These are phyloP conservation scores for Fusarium sp. DNA, from an alignment of 2,329 filamentous ascomycete species.

Conservation along the genomic window DNA sequence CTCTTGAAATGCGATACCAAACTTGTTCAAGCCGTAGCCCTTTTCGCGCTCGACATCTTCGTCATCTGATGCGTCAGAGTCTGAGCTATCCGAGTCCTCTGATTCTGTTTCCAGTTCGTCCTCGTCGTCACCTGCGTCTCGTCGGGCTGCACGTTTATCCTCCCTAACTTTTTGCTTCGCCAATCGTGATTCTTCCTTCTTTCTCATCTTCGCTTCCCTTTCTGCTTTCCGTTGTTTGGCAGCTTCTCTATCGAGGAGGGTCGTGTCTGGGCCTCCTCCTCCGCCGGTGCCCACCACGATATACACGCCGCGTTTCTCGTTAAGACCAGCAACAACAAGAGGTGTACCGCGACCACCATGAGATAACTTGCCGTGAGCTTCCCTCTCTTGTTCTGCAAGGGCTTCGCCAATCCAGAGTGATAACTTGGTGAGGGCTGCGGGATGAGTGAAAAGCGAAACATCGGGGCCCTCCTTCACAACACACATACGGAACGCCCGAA, in stretches of 20 bases:
- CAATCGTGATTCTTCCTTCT: constrained; percentile 68
- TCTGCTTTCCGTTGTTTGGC: constrained; percentile 73
- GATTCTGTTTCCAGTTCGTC: constrained; percentile 63
- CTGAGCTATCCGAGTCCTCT: constrained; percentile 56
- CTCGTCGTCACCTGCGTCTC: constrained; percentile 59
- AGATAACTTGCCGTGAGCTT: constrained; percentile 75
- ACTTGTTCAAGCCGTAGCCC: constrained; percentile 85
- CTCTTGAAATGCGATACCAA: constrained; percentile 95
- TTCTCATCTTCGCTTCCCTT: constrained; percentile 72
- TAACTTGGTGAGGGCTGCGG: constrained; percentile 91
- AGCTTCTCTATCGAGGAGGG: constrained; percentile 75
- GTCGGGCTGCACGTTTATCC: constrained; percentile 72
- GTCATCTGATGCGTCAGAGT: constrained; percentile 64
- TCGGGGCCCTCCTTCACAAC: constrained; percentile 96
- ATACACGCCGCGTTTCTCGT: constrained; percentile 89
- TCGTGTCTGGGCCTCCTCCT: constrained; percentile 80
- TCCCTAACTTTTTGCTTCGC: constrained; percentile 70
- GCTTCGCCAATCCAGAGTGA: constrained; percentile 96
- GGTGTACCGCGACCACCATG: constrained; percentile 81
- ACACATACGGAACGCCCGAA: constrained; percentile 93
- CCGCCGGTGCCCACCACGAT: constrained; percentile 93
- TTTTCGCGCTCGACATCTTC: constrained; percentile 66
- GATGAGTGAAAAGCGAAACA: constrained; percentile 90
- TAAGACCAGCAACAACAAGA: constrained; percentile 88
- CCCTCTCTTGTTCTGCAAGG: constrained; percentile 87